phyloP scores from a whole-genome alignment of 2,329 filamentous ascomycete species.

The Colletotrichum limetticola region DNA sequence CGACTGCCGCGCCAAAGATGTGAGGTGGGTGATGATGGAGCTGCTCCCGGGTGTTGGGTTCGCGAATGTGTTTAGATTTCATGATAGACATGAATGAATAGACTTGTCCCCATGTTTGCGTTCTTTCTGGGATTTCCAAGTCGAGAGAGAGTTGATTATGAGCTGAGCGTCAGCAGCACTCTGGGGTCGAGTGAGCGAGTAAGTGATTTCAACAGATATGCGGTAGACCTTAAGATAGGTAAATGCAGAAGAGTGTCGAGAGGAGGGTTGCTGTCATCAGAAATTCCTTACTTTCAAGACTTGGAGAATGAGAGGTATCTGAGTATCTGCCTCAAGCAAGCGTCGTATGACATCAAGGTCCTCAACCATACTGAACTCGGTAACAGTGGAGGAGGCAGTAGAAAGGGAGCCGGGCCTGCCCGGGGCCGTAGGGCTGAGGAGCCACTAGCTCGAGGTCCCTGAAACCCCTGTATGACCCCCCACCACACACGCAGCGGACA shows the following conservation, averaged over 20 bases:
- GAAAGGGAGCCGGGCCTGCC: neutral
- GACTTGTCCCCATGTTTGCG: neutral
- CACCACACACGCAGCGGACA: conserved; percentile 15
- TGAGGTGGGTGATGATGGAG: conserved; percentile 37
- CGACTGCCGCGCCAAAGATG: conserved; percentile 65
- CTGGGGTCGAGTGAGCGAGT: neutral
- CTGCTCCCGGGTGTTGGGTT: neutral
- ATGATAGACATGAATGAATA: conserved; percentile 41
- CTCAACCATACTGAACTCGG: neutral
- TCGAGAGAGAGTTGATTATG: too few relatives aligned
- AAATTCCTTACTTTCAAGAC: neutral
- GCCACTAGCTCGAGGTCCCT: conserved; percentile 10
- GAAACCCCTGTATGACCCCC: conserved; percentile 21
- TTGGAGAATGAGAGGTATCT: neutral
- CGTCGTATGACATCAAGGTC: neutral
- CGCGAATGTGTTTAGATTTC: conserved; percentile 27
- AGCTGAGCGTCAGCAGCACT: neutral
- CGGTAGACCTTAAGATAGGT: neutral
- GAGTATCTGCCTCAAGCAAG: neutral
- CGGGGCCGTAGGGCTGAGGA: conserved; percentile 24
- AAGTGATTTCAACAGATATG: neutral
- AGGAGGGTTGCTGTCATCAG: neutral
- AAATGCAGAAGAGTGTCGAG: neutral
- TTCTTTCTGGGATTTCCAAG: neutral
- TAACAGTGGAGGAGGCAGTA: neutral